Percentiles rank a stretch among this genome's conserved stretches.
These are phyloP conservation scores for Trichomonascus vanleenenianus DNA, from an alignment of 805 yeast species.

Conservation along the genomic window DNA sequence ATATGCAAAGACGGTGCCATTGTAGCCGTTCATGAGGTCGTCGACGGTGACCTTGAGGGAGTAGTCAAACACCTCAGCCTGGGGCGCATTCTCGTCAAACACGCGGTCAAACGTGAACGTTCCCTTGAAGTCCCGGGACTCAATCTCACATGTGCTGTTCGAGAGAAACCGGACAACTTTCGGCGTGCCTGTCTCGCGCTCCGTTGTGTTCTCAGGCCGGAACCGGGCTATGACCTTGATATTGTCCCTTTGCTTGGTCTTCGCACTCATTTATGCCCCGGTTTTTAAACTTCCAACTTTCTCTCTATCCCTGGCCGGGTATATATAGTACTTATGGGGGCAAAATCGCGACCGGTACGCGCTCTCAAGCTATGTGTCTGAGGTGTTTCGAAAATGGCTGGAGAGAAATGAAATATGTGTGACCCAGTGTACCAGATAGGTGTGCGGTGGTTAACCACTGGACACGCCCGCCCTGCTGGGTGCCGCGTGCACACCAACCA, in stretches of 20 bases:
- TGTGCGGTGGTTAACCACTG: too few species aligned
- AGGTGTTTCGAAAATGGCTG: too few species aligned
- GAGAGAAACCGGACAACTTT: conserved; percentile 19
- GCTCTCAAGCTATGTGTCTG: too few species aligned
- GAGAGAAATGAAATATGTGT: too few species aligned
- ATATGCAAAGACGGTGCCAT: conserved; percentile 69
- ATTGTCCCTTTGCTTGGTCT: conserved; percentile 18
- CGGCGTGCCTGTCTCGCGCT: conserved; percentile 15
- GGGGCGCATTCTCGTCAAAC: conserved; percentile 45
- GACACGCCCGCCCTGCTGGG: too few species aligned
- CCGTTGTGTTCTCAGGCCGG: conserved; percentile 46
- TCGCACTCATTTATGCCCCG: too few species aligned
- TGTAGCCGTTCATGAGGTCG: conserved; percentile 66
- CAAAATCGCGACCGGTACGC: too few species aligned
- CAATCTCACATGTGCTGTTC: conserved; percentile 22
- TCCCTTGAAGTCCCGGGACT: conserved; percentile 20
- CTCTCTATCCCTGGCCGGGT: too few species aligned
- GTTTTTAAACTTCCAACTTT: too few species aligned
- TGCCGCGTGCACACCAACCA: too few species aligned
- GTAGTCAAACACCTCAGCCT: conserved; percentile 50
- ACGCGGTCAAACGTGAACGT: conserved; percentile 59
- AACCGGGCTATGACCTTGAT: conserved; percentile 68
- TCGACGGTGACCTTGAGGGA: conserved; percentile 56
- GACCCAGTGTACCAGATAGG: too few species aligned
- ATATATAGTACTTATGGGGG: too few species aligned